These are phyloP conservation scores for Camellia sinensis DNA, from an alignment of 148 eudicot genomes.

Conservation along the genomic window DNA sequence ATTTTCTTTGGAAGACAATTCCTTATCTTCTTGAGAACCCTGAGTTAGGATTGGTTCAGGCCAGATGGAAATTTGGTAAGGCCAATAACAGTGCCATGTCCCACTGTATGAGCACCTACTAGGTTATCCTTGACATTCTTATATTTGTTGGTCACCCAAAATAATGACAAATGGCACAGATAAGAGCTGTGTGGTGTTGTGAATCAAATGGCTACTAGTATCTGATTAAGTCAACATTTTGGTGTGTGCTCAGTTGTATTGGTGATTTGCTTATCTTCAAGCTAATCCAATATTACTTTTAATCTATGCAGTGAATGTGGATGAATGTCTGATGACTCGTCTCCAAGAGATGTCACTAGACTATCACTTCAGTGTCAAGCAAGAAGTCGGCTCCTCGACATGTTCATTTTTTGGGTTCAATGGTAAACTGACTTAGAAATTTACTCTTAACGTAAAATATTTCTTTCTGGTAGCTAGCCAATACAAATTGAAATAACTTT, in stretches of 20 bases:
- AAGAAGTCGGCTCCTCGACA: constrained; percentile 54
- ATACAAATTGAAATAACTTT: background rate
- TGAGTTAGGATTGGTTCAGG: constrained; percentile 56
- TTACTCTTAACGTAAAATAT: background rate
- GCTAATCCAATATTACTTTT: background rate
- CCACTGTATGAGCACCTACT: background rate
- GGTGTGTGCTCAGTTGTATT: background rate
- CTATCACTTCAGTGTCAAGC: constrained; percentile 50
- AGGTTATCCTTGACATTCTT: constrained; percentile 1
- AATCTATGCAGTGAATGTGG: constrained; percentile 35
- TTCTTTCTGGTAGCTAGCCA: constrained; percentile 3
- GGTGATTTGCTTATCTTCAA: background rate
- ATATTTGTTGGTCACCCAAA: constrained; percentile 1
- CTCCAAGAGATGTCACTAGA: constrained; percentile 53
- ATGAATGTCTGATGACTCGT: constrained; percentile 48
- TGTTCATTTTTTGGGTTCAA: constrained; percentile 51
- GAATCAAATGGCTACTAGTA: background rate
- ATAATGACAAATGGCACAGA: background rate
- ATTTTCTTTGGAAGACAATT: constrained; percentile 51
- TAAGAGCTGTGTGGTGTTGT: background rate
- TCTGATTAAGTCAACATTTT: background rate
- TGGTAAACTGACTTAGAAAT: constrained; percentile 22
- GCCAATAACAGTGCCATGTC: background rate
- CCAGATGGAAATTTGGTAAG: constrained; percentile 68
- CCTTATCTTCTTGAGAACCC: constrained; percentile 56